Evolutionary conservation across 225 moss, liverwort and hornwort species (phyloP), one percentile per base, ranked within the genome.

Genomic region (Polytrichum commune): DNA sequence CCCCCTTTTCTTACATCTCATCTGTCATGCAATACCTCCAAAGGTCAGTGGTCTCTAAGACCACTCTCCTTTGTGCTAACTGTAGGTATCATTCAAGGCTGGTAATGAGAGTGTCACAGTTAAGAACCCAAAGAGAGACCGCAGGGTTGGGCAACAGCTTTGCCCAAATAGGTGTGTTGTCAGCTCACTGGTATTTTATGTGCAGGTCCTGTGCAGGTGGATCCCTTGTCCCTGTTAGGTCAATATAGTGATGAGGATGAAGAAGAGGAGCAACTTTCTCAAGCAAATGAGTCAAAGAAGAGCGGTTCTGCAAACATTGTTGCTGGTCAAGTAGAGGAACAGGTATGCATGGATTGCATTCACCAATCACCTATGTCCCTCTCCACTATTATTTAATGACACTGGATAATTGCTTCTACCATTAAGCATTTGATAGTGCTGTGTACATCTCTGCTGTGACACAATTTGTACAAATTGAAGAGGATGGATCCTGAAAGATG

Each of bases 231-330:
- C 58, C 82, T 89, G 28, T 73, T 89, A 63, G 89, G 84, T 53
- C 89, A 89, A 63, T 89, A 89, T 54, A 89, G 89, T 81, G 89
- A 89, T 65, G 89, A 86, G 65, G 88, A 89, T 25, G 86, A 78
- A 79, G 89, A 86, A 27, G 84, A 76, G 57, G 75, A 77, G 73
- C 54, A 78, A 28, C 28, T 30, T 32, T 22, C 53, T 19, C 68
- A 65, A 8, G 82, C 81, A 62, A 84, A 86, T 55, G 89, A 68
- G 27, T 73, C 76, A 29, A 75, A 63, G 61, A 77, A 65, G 72
- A 75, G 29, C 62, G 71, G 54, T 73, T 60, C 77, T 76, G 72
- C 75, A 54, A 74, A 76, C 63, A 74, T 74, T 71, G 74, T 64
- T 62, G 62, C 73, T 65, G 84, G 75, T 55, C 84, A 75, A 78